Evolutionary conservation across 805 yeast species (phyloP), one percentile per base, ranked within the genome.

Genomic region (Candida dajiaensis): DNA sequence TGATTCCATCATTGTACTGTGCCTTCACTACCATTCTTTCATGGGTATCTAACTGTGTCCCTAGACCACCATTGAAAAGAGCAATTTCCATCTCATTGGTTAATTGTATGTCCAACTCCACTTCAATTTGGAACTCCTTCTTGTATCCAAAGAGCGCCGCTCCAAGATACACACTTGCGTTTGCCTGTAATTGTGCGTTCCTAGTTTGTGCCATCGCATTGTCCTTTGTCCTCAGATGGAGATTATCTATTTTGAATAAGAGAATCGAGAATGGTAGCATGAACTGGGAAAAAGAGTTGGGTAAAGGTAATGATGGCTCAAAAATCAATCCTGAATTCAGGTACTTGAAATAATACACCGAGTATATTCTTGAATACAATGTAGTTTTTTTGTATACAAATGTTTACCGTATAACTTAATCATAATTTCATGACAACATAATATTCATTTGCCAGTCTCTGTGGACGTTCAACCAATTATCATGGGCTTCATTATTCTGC

Each of bases 371-470:
- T 22, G 16, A n/a, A n/a, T n/a, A n/a, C n/a, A n/a, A n/a, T n/a
- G n/a, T n/a, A 2, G 13, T 7, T 11, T 25, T 6, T 6, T 37
- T 37, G 23, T 22, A 21, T 13, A 12, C 18, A 25, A 22, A 13
- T 8, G 22, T 19, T 21, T 21, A 16, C 16, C 11, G 11, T 28
- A 28, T 28, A 28, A 28, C 31, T 33, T 16, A 16, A 33, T 33
- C 36, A 16, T 33, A 18, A n/a, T 18, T 6, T 47, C 42, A 57
- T 4, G 61, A 48, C 26, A 88, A 66, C 90, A 87, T 85, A 44
- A 88, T 74, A 54, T 86, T 85, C 77, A 86, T 83, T 57, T 84
- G 88, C 95, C 95, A 85, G 50, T 88, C 95, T 40, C 76, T 74
- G 41, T 85, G 76, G 16, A 88, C 90, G 45, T 84, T 78, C 47